Conservation (phyloP, 768 basidiomycete genomes). For the Cytidiella melzeri region DNA sequence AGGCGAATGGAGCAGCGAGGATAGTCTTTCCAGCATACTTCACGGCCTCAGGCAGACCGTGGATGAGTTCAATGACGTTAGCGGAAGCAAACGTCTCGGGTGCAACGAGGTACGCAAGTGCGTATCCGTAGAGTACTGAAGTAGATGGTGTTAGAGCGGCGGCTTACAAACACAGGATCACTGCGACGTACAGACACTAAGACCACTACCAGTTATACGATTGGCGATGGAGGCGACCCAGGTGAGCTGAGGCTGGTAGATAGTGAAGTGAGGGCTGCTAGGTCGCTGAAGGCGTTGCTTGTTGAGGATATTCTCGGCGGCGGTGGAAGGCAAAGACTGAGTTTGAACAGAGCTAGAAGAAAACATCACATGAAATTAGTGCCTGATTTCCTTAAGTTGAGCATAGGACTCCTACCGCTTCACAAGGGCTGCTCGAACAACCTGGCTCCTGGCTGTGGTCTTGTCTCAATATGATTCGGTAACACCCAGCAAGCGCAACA, state of each 20-base stretch:
- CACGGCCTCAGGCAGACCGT: constrained; percentile 64
- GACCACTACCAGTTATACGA: constrained; percentile 75
- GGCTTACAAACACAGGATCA: not conserved
- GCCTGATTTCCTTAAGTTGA: not conserved
- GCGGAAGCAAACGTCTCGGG: constrained; percentile 77
- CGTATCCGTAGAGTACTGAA: constrained; percentile 82
- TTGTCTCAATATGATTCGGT: not conserved
- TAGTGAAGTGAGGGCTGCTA: constrained; percentile 90
- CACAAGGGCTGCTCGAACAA: constrained; percentile 16
- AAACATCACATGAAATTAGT: too few species aligned
- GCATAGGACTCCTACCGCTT: constrained; percentile 16
- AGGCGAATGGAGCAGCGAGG: constrained; percentile 84
- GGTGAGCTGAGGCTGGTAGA: constrained; percentile 93
- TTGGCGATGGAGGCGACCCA: constrained; percentile 85
- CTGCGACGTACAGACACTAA: constrained; percentile 65
- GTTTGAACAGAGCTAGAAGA: constrained; percentile 51
- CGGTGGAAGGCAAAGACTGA: constrained; percentile 55
- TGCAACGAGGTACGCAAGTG: constrained; percentile 78
- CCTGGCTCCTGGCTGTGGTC: constrained; percentile 16
- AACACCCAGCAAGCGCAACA: constrained; percentile 5
- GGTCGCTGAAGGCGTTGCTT: constrained; percentile 85
- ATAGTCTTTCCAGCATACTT: constrained; percentile 74
- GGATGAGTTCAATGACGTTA: constrained; percentile 66
- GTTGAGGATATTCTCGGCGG: constrained; percentile 66
- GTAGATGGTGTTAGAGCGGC: constrained; percentile 3